Evolutionary conservation across 2,329 filamentous ascomycete genomes (phyloP), one percentile per base, ranked within the genome.

Genomic region (Mycocentrospora acerina): DNA sequence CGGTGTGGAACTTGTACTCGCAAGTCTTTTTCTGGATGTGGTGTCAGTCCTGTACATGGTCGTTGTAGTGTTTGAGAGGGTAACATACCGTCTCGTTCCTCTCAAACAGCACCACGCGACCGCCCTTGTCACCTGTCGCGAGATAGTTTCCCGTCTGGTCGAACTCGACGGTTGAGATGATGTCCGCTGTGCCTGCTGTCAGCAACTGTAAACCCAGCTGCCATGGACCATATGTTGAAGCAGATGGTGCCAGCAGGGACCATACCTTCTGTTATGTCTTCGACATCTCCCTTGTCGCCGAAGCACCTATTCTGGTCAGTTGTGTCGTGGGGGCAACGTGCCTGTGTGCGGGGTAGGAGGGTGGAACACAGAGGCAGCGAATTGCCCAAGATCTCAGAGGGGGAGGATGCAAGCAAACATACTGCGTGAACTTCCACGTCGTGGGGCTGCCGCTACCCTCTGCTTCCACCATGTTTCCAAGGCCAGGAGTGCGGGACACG

Each of bases 401-500:
- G 17, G 24, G 15, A 17, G 32, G 19, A 22, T 14, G 28, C 27
- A 32, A 38, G 14, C 28, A 79, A 16, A 61, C 89, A 73, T 87
- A 95, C 90, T 97, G 91, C 72, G 91, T 97, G 77, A 97, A 97
- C 80, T 97, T 97, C 91, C 91, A 97, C 75, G 90, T 97, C 69
- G 90, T 90, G 76, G 88, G 85, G 79, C 83, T 89, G 75, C 86
- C 80, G 79, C 83, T 89, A 75, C 86, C 80, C 77, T 95, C 90
- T 77, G 85, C 86, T 82, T 96, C 90, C 78, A 93, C 90, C 90
- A 97, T 96, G 77, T 85, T 91, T 62, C 46, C 43, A 40, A 35
- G 34, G 48, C 40, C 42, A 44, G 36, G 45, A 40, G 42, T 39
- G 44, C 40, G 44, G 31, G 40, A 25, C 35, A 36, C 33, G 34